A percentile compares a stretch with the other conserved stretches of the same genome.
These are phyloP conservation scores for Boletus pseudo-olivaceus DNA, from an alignment of 768 basidiomycete genomes.

Conservation along the genomic window DNA sequence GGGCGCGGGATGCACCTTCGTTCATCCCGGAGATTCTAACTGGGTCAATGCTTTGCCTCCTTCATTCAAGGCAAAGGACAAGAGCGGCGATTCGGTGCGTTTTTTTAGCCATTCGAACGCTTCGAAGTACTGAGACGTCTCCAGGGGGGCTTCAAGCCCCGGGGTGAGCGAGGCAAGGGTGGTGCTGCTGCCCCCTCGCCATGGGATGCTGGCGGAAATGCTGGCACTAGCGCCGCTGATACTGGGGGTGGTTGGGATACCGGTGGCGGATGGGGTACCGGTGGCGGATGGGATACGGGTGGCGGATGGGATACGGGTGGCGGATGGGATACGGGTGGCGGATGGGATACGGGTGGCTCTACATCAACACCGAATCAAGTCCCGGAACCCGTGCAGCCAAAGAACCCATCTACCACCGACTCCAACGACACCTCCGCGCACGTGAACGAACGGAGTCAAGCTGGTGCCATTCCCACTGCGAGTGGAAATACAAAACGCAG, in stretches of 20 bases:
- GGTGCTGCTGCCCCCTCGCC: not conserved
- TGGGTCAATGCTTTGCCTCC: constrained; percentile 22
- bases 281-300: not conserved
- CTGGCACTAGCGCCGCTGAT: not conserved
- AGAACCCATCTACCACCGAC: not conserved
- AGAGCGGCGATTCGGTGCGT: constrained; percentile 19
- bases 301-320: constrained; percentile 9
- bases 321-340: constrained; percentile 9
- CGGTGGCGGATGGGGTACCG: constrained; percentile 5
- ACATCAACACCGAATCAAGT: constrained; percentile 3
- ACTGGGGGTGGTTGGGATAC: not conserved
- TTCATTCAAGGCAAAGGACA: constrained; percentile 8
- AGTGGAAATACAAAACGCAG: not conserved
- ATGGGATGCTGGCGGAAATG: not conserved
- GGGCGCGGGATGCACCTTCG: constrained; percentile 23
- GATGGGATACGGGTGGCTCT: constrained; percentile 5
- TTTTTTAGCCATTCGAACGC: not conserved
- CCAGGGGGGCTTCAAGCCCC: constrained; percentile 10
- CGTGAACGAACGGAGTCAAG: not conserved
- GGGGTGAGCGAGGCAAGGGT: constrained; percentile 2
- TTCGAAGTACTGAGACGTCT: not conserved
- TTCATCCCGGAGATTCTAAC: constrained; percentile 29
- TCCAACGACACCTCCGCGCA: not conserved
- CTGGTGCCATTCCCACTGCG: not conserved
- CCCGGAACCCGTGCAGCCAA: not conserved